Evolutionary conservation across 108 stramenopile genomes (phyloP), one percentile per base, ranked within the genome.

Genomic region (Licmophora abbreviata): DNA sequence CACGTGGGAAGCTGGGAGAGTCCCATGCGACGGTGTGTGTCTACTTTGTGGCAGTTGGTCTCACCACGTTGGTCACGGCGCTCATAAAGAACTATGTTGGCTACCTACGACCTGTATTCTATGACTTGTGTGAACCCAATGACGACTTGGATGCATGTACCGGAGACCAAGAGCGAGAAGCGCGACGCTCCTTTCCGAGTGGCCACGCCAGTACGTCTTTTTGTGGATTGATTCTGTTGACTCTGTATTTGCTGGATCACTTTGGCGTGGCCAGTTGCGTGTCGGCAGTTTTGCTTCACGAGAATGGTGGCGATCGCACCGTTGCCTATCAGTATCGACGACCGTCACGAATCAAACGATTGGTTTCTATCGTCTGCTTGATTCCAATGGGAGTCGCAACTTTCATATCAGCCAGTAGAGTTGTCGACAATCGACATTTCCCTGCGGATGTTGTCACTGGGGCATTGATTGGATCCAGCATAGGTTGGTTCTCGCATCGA

Each of bases 371-470:
- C 22, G 30, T 66, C 6, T 65, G 64, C 25, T 48, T 64, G 1
- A 0, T 30, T 3, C 81, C 81, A 1, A 41, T 75, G 54, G 15
- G 47, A n/a, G 5, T 74, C 18, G 74, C 82, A 18, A 5, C 64
- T 1, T 79, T 70, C 25, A 59, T 79, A 38, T 68, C 72, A 9
- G 50, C 51, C 11, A 66, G 59, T 25, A 66, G 82, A 14, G 65
- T 79, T 8, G 57, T 38, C 15, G 77, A 83, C 65, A 76, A 79
- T 36, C 37, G 48, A 21, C 82, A 83, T 59, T 66, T 63, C 29
- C 82, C 82, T 1, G 77, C 82, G 6, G 82, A 83, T 61, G 62
- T 83, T 21, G 56, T 79, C 3, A 72, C 50, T n/a, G 82, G 82
- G 6, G 30, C 75, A 1, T 15, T 79, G 10, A 31, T 83, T 4